Conservation (phyloP, 768 basidiomycete genomes). For the Gymnopilus junonius region DNA sequence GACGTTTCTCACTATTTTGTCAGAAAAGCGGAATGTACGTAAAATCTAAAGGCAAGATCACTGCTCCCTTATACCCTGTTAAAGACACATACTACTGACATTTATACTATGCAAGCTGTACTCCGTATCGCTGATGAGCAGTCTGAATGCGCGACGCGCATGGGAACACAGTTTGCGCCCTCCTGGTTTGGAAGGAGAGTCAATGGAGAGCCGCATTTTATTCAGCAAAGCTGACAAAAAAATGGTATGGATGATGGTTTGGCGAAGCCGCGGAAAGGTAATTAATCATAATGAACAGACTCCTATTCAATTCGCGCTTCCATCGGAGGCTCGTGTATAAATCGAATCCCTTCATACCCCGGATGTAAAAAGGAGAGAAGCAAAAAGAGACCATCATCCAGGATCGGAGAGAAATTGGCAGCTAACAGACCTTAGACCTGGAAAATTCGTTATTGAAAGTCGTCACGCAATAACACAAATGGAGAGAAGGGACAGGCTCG, state of each 20-base stretch:
- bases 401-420: too few relatives aligned
- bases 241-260: neutral
- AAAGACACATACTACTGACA: conserved; percentile 1
- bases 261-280: neutral
- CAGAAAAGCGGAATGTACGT: conserved; percentile 2
- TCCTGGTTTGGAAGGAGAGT: neutral
- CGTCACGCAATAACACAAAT: too few relatives aligned
- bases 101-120: conserved; percentile 2
- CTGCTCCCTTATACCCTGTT: neutral
- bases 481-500: too few relatives aligned
- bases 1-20: neutral
- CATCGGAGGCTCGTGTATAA: neutral
- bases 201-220: neutral
- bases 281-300: neutral
- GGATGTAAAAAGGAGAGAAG: too few relatives aligned
- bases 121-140: conserved; percentile 5
- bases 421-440: too few relatives aligned
- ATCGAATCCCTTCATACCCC: neutral
- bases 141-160: neutral
- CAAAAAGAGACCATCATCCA: too few relatives aligned
- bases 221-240: neutral
- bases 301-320: neutral
- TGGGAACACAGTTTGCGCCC: neutral
- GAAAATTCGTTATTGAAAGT: too few relatives aligned
- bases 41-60: neutral